phyloP scores from a whole-genome alignment of 441 rosid species.

The Corymbia calophylla region DNA sequence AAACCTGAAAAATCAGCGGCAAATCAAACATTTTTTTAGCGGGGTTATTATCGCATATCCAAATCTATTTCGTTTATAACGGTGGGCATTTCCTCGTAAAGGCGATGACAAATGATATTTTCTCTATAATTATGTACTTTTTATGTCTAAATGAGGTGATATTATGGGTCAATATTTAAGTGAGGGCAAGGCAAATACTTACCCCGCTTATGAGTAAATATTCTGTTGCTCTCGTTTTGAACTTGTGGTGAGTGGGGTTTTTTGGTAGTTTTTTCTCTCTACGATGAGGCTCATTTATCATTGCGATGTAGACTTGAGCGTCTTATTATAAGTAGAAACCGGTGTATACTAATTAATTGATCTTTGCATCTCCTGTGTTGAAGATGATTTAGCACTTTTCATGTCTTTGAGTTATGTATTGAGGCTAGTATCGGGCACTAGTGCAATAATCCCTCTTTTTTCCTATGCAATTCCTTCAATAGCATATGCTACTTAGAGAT shows the following conservation, averaged over 20 bases:
- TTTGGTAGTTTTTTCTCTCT: accelerated
- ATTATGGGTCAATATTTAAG: background rate
- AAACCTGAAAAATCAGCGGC: background rate
- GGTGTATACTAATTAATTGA: background rate
- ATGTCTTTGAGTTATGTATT: accelerated
- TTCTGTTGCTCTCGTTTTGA: background rate
- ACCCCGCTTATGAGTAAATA: accelerated
- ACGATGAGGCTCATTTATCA: background rate
- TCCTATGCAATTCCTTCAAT: background rate
- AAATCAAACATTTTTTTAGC: background rate
- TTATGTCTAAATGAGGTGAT: background rate
- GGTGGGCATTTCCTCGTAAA: background rate
- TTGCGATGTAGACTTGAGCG: accelerated
- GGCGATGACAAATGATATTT: background rate
- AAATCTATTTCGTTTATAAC: background rate
- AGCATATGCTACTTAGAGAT: background rate
- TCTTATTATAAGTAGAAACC: background rate
- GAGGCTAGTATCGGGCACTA: accelerated
- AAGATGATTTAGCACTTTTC: background rate
- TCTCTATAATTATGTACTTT: background rate
- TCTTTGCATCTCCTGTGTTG: accelerated
- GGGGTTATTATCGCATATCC: background rate
- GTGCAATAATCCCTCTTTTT: background rate
- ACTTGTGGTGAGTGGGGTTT: background rate
- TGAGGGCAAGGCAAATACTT: background rate